Evolutionary conservation across 2,329 filamentous ascomycete species (phyloP).

Genomic region (Lasiodiplodia theobromae): DNA sequence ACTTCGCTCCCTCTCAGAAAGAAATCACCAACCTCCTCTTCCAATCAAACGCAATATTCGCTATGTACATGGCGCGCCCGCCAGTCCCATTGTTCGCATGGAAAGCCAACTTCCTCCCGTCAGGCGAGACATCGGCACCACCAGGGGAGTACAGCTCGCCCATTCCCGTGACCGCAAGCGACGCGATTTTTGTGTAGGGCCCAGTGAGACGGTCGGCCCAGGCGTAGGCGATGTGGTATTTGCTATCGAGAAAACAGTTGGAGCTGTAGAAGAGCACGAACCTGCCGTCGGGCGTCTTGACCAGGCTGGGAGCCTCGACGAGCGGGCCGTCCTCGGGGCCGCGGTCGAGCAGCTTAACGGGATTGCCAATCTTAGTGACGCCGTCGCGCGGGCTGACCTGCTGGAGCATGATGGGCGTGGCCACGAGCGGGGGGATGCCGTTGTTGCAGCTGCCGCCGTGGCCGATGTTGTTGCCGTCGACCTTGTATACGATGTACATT

Average conservation of each 20-base stretch:
- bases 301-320: constrained; percentile 68
- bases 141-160: constrained; percentile 30
- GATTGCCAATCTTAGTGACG: constrained; percentile 58
- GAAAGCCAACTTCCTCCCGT: constrained; percentile 20
- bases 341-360: constrained; percentile 58
- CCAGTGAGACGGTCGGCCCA: constrained; percentile 46
- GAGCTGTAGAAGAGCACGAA: constrained; percentile 70
- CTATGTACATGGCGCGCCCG: constrained; percentile 13
- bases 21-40: constrained; percentile 4
- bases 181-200: constrained; percentile 33
- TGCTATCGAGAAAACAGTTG: constrained; percentile 62
- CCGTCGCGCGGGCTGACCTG: constrained; percentile 58
- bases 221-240: constrained; percentile 67
- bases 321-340: constrained; percentile 59
- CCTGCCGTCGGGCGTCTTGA: constrained; percentile 55
- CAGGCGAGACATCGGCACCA: constrained; percentile 31
- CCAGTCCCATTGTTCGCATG: constrained; percentile 12
- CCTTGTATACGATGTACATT: constrained; percentile 69
- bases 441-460: constrained; percentile 56
- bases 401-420: constrained; percentile 66
- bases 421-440: constrained; percentile 45
- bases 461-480: constrained; percentile 68
- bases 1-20: not conserved
- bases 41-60: constrained; percentile 15
- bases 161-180: constrained; percentile 30